Conservation (phyloP, 2,329 filamentous ascomycete species). For the Cordyceps tenuipes region DNA sequence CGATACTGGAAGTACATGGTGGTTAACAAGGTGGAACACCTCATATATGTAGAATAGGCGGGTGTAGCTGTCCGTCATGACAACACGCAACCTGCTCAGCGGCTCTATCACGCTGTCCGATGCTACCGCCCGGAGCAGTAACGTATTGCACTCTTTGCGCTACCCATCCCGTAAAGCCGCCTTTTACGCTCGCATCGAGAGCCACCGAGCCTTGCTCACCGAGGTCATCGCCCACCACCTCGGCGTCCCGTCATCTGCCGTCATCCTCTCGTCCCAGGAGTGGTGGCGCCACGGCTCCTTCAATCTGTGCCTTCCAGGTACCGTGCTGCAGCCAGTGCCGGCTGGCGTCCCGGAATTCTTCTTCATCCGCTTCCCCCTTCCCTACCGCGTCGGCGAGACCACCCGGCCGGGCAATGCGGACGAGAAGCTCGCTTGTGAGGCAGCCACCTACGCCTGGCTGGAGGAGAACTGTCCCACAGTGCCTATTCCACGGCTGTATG, state of each 20-base stretch:
- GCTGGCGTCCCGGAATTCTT: not conserved
- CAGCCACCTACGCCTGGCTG: conserved; percentile 31
- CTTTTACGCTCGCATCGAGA: conserved; percentile 15
- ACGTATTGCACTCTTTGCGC: conserved; percentile 13
- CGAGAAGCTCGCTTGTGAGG: conserved; percentile 32
- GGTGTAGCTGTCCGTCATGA: conserved; percentile 14
- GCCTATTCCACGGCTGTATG: conserved; percentile 23
- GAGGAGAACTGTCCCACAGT: conserved; percentile 28
- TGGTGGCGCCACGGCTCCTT: conserved; percentile 23
- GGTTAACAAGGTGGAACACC: no score
- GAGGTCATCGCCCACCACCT: conserved; percentile 5
- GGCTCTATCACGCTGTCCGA: conserved; percentile 13
- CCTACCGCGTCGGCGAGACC: conserved; percentile 29
- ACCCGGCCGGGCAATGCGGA: conserved; percentile 27
- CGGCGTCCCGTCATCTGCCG: not conserved
- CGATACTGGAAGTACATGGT: no score
- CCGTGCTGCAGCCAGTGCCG: conserved; percentile 8
- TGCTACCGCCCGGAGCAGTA: conserved; percentile 7
- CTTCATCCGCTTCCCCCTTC: conserved; percentile 24
- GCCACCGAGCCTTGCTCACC: not conserved
- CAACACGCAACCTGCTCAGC: conserved; percentile 14
- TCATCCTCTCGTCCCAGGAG: conserved; percentile 14
- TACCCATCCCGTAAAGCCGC: conserved; percentile 11
- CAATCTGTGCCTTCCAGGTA: conserved; percentile 27
- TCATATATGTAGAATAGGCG: no score